Evolutionary conservation across 2,329 filamentous ascomycete species (phyloP).

Genomic region (Fusarium nelsonii): DNA sequence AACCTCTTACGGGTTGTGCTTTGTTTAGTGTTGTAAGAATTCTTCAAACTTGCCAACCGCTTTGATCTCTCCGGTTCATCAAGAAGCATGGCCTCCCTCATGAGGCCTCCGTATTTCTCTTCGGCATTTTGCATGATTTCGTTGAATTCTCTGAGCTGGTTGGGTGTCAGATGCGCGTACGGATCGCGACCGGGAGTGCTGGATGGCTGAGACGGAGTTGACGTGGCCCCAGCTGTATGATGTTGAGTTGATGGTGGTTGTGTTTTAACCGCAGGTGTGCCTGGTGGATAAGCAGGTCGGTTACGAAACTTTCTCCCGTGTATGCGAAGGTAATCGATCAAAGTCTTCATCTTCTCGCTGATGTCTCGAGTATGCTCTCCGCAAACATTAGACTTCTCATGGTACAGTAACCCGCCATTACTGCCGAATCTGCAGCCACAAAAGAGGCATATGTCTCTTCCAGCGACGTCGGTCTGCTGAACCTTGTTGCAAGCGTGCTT

Average conservation of each 20-base stretch:
- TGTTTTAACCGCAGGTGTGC: not conserved
- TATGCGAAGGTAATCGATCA: constrained; percentile 26
- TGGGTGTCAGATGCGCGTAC: constrained; percentile 59
- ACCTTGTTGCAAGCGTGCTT: constrained; percentile 46
- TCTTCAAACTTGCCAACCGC: constrained; percentile 59
- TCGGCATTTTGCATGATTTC: constrained; percentile 50
- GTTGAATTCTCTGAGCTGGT: constrained; percentile 46
- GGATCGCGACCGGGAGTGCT: constrained; percentile 52
- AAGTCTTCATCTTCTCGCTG: constrained; percentile 21
- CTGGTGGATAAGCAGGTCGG: not conserved
- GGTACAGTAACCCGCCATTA: constrained; percentile 59
- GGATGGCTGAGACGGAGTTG: constrained; percentile 1
- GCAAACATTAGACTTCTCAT: constrained; percentile 60
- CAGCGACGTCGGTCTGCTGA: constrained; percentile 26
- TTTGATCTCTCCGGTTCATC: constrained; percentile 51
- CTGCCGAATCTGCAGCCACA: constrained; percentile 62
- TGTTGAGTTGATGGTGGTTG: not conserved
- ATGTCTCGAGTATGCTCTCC: constrained; percentile 53
- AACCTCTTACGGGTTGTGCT: constrained; percentile 69
- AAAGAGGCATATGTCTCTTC: constrained; percentile 57
- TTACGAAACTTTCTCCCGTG: not conserved
- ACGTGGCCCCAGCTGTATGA: constrained; percentile 10
- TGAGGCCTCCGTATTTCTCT: constrained; percentile 55
- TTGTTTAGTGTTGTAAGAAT: constrained; percentile 67
- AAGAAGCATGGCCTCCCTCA: constrained; percentile 58